These are phyloP conservation scores for Ophiocordyceps camponoti-leonardi DNA, from an alignment of 2,329 filamentous ascomycete species.

Conservation along the genomic window DNA sequence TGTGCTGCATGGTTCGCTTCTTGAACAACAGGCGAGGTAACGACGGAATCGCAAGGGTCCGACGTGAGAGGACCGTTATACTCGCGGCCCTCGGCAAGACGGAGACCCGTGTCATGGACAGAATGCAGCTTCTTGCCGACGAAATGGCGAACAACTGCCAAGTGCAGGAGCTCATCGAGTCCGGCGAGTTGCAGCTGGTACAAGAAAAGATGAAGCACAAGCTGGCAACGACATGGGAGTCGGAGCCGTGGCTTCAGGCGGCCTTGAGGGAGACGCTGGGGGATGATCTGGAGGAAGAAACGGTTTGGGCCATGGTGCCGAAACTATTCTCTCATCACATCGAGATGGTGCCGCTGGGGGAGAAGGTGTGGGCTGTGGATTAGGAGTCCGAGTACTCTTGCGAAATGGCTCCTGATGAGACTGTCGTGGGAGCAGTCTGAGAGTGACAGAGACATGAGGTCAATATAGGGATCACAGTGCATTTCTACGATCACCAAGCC, in stretches of 20 bases:
- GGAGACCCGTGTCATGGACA: conserved; percentile 3
- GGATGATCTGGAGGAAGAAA: conserved; percentile 4
- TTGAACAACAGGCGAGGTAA: too few relatives aligned
- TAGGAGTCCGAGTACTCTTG: too few relatives aligned
- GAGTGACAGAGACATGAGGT: too few relatives aligned
- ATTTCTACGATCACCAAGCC: too few relatives aligned
- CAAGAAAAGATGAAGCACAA: conserved; percentile 3
- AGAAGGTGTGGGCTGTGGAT: conserved; percentile 5
- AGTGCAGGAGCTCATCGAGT: neutral
- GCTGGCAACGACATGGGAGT: conserved; percentile 2
- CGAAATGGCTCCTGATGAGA: too few relatives aligned
- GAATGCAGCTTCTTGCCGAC: conserved; percentile 1
- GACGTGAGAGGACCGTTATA: conserved; percentile 2
- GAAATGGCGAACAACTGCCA: conserved; percentile 1
- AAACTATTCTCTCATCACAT: conserved; percentile 5
- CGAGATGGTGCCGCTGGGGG: conserved; percentile 1
- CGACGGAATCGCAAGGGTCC: neutral
- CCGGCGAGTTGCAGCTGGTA: neutral
- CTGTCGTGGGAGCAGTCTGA: too few relatives aligned
- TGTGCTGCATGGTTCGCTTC: conserved; percentile 4
- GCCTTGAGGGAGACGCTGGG: conserved; percentile 4
- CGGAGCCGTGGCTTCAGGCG: conserved; percentile 1
- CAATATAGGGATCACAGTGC: too few relatives aligned
- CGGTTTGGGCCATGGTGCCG: conserved; percentile 5
- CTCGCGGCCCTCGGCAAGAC: conserved; percentile 1